Percentiles rank a stretch among this genome's conserved stretches.
These are phyloP conservation scores for Gymnopilus dilepis DNA, from an alignment of 768 basidiomycete species.

Conservation along the genomic window DNA sequence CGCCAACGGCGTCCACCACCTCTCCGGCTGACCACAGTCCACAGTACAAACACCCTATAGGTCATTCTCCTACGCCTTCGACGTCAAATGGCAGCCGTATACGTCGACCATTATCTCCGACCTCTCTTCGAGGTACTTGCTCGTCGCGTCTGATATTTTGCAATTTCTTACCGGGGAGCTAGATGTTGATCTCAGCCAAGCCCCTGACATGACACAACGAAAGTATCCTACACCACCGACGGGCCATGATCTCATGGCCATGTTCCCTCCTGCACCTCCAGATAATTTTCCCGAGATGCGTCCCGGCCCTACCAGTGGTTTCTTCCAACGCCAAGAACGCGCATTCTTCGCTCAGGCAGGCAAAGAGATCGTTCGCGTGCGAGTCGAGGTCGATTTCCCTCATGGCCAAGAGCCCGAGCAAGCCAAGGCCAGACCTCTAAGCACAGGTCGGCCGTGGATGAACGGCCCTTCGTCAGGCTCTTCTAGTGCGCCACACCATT, in stretches of 20 bases:
- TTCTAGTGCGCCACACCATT: slow-evolving; percentile 35
- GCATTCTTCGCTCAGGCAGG: slow-evolving; percentile 83
- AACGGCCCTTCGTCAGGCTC: slow-evolving; percentile 27
- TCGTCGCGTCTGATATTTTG: neutral
- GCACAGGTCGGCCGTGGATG: slow-evolving; percentile 33
- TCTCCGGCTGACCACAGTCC: slow-evolving; percentile 52
- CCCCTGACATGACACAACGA: slow-evolving; percentile 51
- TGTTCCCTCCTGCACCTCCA: slow-evolving; percentile 78
- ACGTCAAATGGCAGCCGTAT: slow-evolving; percentile 25
- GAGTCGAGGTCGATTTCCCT: slow-evolving; percentile 69
- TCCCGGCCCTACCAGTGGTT: slow-evolving; percentile 71
- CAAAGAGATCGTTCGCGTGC: slow-evolving; percentile 76
- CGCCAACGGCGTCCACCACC: slow-evolving; percentile 54
- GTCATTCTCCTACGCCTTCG: slow-evolving; percentile 30
- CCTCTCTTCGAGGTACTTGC: slow-evolving; percentile 59
- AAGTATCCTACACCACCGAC: slow-evolving; percentile 80
- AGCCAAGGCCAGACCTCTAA: slow-evolving; percentile 29
- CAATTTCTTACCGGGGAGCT: slow-evolving; percentile 6
- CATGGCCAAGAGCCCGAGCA: slow-evolving; percentile 39
- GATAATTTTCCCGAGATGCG: slow-evolving; percentile 58
- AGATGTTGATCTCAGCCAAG: slow-evolving; percentile 71
- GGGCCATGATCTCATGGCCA: slow-evolving; percentile 84
- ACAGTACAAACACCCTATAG: slow-evolving; percentile 31
- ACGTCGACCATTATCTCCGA: slow-evolving; percentile 68
- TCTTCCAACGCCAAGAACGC: slow-evolving; percentile 77